These are phyloP conservation scores for Polytrichum commune DNA, from an alignment of 225 moss, liverwort and hornwort species.

Conservation along the genomic window DNA sequence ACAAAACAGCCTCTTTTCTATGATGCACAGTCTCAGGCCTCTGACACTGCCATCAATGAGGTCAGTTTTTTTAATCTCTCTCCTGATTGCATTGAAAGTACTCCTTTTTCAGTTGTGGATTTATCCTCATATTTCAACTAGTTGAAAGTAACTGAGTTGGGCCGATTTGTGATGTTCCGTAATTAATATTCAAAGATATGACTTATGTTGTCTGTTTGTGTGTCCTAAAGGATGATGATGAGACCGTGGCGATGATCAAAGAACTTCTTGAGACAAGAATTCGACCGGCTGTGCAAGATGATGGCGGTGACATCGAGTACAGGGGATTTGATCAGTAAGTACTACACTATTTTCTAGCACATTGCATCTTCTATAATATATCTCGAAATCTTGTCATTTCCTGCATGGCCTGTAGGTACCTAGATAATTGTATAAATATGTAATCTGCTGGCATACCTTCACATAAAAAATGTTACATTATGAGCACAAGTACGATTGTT, in stretches of 20 bases:
- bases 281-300: constrained; percentile 95
- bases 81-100: no score
- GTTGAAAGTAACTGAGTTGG: no score
- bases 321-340: constrained; percentile 69
- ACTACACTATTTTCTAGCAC: neutral
- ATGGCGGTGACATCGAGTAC: constrained; percentile 97
- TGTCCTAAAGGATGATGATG: constrained; percentile 67
- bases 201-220: neutral
- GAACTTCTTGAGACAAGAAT: constrained; percentile 91
- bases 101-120: no score
- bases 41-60: constrained; percentile 85
- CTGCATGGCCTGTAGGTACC: no score
- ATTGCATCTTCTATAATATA: neutral
- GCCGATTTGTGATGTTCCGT: no score
- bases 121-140: no score
- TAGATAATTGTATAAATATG: no score
- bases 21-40: constrained; percentile 67
- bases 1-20: constrained; percentile 77
- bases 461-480: no score
- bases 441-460: no score
- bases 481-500: no score
- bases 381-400: no score
- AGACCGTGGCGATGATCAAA: constrained; percentile 96
- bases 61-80: constrained; percentile 7
- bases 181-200: no score